Conservation (phyloP, 2,329 filamentous ascomycete genomes). For the Exophiala spinifera region DNA sequence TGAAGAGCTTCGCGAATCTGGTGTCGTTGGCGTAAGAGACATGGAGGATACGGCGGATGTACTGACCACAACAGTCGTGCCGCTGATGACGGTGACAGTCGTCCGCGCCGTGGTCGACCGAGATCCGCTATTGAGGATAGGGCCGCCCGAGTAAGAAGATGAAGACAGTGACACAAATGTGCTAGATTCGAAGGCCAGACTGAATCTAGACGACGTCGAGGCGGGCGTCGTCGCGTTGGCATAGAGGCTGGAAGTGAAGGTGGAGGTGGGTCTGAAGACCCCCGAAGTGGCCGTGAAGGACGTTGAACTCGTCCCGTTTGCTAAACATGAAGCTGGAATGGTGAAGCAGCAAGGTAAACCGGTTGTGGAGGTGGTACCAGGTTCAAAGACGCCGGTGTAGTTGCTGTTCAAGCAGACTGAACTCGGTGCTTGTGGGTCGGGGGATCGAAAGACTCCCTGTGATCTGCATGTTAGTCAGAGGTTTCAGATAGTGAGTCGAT, state of each 20-base stretch:
- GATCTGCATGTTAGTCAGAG: background rate
- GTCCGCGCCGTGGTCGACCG: background rate
- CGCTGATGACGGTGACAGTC: background rate
- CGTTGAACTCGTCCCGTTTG: conserved; percentile 14
- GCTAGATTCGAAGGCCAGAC: background rate
- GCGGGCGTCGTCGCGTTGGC: conserved; percentile 3
- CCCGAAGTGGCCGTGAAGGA: conserved; percentile 20
- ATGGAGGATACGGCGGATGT: background rate
- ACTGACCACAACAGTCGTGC: background rate
- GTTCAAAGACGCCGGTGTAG: conserved; percentile 20
- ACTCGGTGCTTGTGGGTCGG: conserved; percentile 2
- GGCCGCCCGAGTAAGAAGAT: background rate
- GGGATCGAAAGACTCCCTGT: conserved; percentile 25
- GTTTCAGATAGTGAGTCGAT: too few species aligned
- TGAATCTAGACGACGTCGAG: conserved; percentile 1
- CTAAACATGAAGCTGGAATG: conserved; percentile 19
- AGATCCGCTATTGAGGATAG: background rate
- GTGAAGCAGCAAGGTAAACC: conserved; percentile 25
- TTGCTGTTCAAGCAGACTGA: conserved; percentile 23
- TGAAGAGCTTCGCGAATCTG: too few species aligned
- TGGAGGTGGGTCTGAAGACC: conserved; percentile 21
- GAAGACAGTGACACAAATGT: background rate
- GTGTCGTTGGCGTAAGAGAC: background rate
- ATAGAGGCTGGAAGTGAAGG: conserved; percentile 3
- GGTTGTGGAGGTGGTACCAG: conserved; percentile 8